Conservation (phyloP, 2,329 filamentous ascomycete species). For the Grosmannia penicillata region DNA sequence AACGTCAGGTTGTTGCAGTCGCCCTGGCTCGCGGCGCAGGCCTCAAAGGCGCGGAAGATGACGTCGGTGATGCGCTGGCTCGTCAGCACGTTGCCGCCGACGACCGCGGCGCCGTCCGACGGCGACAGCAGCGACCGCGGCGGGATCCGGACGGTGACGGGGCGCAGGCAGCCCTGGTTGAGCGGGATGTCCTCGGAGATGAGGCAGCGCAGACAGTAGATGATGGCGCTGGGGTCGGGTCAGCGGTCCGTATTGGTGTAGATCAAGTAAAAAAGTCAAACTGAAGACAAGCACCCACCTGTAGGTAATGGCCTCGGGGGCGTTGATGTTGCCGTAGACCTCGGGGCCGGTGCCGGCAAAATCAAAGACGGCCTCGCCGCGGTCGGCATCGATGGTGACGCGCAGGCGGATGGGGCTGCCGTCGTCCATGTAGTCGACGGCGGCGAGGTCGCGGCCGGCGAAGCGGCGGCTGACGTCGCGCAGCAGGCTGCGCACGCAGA, state of each 20-base stretch:
- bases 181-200: conserved; percentile 72
- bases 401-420: conserved; percentile 63
- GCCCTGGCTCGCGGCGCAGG: conserved; percentile 65
- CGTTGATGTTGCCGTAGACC: conserved; percentile 65
- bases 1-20: conserved; percentile 80
- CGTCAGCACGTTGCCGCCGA: conserved; percentile 72
- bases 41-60: conserved; percentile 64
- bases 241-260: background rate
- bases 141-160: conserved; percentile 61
- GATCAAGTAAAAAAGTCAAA: accelerated
- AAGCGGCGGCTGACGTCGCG: conserved; percentile 52
- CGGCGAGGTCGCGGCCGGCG: conserved; percentile 53
- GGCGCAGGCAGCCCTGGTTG: conserved; percentile 71
- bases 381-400: conserved; percentile 57
- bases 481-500: conserved; percentile 58
- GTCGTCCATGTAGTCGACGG: conserved; percentile 78
- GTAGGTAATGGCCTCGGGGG: conserved; percentile 64
- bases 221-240: conserved; percentile 44
- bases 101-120: conserved; percentile 62
- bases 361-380: conserved; percentile 66
- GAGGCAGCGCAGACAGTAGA: conserved; percentile 70
- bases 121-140: conserved; percentile 60
- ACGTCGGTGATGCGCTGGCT: conserved; percentile 72
- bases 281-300: too few species aligned
- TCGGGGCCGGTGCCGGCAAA: conserved; percentile 62